Evolutionary conservation across 73 alveolate genomes (phyloP).

Genomic region (Paraurostyla sp.): DNA sequence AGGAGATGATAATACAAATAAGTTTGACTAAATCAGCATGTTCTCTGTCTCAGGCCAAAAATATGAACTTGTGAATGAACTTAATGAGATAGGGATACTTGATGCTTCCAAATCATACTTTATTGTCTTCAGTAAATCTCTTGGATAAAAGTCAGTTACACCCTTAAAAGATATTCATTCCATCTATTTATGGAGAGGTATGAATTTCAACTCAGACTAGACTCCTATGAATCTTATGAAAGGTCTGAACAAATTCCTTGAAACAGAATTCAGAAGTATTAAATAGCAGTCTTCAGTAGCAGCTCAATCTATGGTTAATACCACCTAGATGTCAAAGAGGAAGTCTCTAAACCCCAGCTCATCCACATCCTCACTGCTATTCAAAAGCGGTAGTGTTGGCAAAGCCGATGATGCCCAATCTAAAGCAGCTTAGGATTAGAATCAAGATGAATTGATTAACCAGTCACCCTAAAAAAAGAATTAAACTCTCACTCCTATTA

Average conservation of each 20-base stretch:
- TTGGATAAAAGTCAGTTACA: not conserved
- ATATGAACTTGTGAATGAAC: conserved; percentile 18
- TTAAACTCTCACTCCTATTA: not conserved
- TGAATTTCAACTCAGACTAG: too few species aligned
- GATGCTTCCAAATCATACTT: conserved; percentile 55
- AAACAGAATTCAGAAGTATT: conserved; percentile 60
- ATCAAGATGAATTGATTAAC: not conserved
- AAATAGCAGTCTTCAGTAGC: not conserved
- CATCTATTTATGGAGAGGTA: conserved; percentile 68
- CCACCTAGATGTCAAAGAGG: not conserved
- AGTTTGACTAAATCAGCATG: conserved; percentile 21
- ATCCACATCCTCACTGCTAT: not conserved
- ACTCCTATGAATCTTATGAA: not conserved
- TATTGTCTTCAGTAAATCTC: conserved; percentile 1
- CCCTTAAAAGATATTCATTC: conserved; percentile 36
- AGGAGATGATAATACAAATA: not conserved
- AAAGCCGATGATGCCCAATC: not conserved
- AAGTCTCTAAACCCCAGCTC: not conserved
- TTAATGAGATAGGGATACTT: conserved; percentile 38
- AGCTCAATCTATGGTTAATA: not conserved
- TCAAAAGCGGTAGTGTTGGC: not conserved
- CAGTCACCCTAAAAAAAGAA: not conserved
- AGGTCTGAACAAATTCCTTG: conserved; percentile 50
- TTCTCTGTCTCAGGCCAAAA: conserved; percentile 1
- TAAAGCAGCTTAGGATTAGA: too few species aligned